Percentiles rank a stretch among this genome's conserved stretches.
These are phyloP conservation scores for Candolleomyces efflorescens DNA, from an alignment of 768 basidiomycete genomes.

Conservation along the genomic window DNA sequence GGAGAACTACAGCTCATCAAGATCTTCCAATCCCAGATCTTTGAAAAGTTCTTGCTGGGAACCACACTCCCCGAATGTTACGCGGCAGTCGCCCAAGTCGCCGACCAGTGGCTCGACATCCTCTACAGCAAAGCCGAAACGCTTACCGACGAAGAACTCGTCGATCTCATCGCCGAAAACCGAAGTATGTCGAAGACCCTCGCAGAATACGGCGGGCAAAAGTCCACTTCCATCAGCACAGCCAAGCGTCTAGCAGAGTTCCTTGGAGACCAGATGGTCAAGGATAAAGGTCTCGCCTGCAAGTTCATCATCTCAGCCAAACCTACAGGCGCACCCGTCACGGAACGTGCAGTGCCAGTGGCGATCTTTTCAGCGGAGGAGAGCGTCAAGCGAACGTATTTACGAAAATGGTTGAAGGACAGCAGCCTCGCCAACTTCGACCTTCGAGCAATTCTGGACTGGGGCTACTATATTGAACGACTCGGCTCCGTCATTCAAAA, in stretches of 20 bases:
- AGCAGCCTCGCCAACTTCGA: conserved; percentile 84
- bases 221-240: conserved; percentile 97
- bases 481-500: conserved; percentile 98
- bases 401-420: conserved; percentile 97
- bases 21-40: conserved; percentile 97
- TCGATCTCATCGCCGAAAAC: conserved; percentile 98
- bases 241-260: conserved; percentile 95
- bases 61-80: conserved; percentile 95
- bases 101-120: conserved; percentile 97
- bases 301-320: conserved; percentile 98
- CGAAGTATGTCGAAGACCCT: conserved; percentile 96
- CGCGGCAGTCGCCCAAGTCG: conserved; percentile 86
- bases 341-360: conserved; percentile 93
- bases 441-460: conserved; percentile 90
- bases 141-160: conserved; percentile 85
- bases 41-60: conserved; percentile 95
- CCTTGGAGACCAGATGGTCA: conserved; percentile 97
- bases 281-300: conserved; percentile 98
- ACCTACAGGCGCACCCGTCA: conserved; percentile 90
- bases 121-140: conserved; percentile 84
- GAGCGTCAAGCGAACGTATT: conserved; percentile 80
- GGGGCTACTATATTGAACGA: conserved; percentile 98
- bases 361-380: conserved; percentile 98
- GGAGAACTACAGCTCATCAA: conserved; percentile 99
- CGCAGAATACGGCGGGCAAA: conserved; percentile 93